Percentiles rank a stretch among this genome's conserved stretches.
These are phyloP conservation scores for Pythium guiyangense DNA, from an alignment of 352 stramenopile genomes.

Conservation along the genomic window DNA sequence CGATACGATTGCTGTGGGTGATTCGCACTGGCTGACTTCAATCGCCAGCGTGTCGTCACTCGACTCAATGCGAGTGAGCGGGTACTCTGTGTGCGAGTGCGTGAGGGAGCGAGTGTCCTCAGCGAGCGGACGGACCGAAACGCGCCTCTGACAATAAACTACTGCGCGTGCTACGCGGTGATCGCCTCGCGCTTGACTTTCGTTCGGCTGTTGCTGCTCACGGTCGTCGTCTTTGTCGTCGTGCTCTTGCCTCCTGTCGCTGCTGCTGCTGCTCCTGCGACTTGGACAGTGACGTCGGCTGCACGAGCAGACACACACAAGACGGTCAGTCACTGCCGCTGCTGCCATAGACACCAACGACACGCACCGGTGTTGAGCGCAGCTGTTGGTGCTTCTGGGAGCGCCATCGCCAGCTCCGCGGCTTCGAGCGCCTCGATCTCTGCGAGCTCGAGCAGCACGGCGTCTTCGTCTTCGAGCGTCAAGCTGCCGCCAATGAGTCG, in stretches of 20 bases:
- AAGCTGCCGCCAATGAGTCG: constrained; percentile 70
- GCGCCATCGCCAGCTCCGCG: constrained; percentile 33
- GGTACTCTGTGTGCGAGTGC: too few relatives aligned
- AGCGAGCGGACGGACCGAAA: not conserved
- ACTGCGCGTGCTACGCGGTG: constrained; percentile 3
- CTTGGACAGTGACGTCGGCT: too few relatives aligned
- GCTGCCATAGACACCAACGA: not conserved
- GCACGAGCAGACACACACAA: not conserved
- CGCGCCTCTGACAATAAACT: not conserved
- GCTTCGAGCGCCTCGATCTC: constrained; percentile 81
- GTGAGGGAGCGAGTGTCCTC: too few relatives aligned
- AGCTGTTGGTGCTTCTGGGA: constrained; percentile 57
- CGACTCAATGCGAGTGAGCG: not conserved
- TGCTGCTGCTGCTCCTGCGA: too few relatives aligned
- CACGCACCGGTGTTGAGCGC: constrained; percentile 36
- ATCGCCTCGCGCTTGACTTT: constrained; percentile 13
- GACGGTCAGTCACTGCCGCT: too few relatives aligned
- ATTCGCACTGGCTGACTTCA: not conserved
- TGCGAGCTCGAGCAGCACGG: constrained; percentile 76
- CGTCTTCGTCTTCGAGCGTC: constrained; percentile 82
- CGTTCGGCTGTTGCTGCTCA: constrained; percentile 1
- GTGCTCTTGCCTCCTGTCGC: not conserved
- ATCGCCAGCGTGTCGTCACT: not conserved
- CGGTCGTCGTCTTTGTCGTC: not conserved
- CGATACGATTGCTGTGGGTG: not conserved